phyloP scores from a whole-genome alignment of 768 basidiomycete species.

The Termitomyces sp. region DNA sequence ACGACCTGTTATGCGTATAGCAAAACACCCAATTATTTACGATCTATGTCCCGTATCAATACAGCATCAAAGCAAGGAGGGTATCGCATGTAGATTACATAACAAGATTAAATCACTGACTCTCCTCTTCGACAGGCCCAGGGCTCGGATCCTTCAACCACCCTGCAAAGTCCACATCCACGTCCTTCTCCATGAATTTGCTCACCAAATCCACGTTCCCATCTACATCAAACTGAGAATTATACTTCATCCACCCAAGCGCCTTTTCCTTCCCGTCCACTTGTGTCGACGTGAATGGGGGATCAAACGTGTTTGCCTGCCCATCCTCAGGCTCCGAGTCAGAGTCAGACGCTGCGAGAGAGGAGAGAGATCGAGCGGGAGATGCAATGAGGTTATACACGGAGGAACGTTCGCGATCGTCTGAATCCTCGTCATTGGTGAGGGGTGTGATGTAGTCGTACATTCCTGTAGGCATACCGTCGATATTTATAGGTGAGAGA shows the following conservation, averaged over 20 bases:
- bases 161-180: slow-evolving; percentile 51
- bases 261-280: slow-evolving; percentile 7
- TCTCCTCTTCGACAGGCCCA: slow-evolving; percentile 15
- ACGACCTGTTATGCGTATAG: too few species aligned
- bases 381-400: slow-evolving; percentile 17
- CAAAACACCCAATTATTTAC: too few species aligned
- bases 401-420: slow-evolving; percentile 3
- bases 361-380: slow-evolving; percentile 28
- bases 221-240: slow-evolving; percentile 56
- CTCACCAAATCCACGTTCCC: slow-evolving; percentile 46
- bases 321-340: slow-evolving; percentile 15
- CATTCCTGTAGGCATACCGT: not conserved
- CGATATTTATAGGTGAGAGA: not conserved
- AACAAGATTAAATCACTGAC: slow-evolving; percentile 7
- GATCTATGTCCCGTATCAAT: not conserved
- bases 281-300: slow-evolving; percentile 30
- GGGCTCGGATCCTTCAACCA: slow-evolving; percentile 41
- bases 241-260: slow-evolving; percentile 37
- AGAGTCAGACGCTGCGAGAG: slow-evolving; percentile 26
- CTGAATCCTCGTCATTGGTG: slow-evolving; percentile 6
- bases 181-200: slow-evolving; percentile 51
- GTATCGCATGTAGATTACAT: not conserved
- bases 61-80: not conserved
- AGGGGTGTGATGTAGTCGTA: slow-evolving; percentile 6
- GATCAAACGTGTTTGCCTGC: slow-evolving; percentile 20